Evolutionary conservation across 2,329 filamentous ascomycete genomes (phyloP).

Genomic region (Fusarium subglutinans): DNA sequence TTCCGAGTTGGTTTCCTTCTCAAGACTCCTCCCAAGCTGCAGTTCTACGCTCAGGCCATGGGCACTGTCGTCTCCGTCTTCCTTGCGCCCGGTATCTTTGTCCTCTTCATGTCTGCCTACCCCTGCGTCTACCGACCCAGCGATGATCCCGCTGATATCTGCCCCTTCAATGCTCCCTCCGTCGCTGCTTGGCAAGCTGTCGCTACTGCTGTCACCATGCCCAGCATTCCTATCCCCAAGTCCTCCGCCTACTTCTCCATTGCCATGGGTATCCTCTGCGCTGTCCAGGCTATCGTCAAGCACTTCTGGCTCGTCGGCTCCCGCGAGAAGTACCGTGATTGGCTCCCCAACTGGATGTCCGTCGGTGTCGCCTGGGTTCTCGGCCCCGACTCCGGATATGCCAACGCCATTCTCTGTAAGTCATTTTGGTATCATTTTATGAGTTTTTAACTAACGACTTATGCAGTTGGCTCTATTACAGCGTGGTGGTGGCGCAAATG

Average conservation of each 20-base stretch:
- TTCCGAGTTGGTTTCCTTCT: constrained; percentile 76
- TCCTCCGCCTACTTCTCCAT: constrained; percentile 66
- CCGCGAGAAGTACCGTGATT: constrained; percentile 64
- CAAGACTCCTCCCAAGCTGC: constrained; percentile 69
- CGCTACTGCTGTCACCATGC: constrained; percentile 67
- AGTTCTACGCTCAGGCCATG: constrained; percentile 72
- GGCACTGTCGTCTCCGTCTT: constrained; percentile 72
- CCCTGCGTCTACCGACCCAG: constrained; percentile 69
- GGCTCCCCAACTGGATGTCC: constrained; percentile 71
- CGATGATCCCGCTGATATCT: constrained; percentile 50
- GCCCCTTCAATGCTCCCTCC: constrained; percentile 69
- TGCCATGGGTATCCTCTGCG: constrained; percentile 61
- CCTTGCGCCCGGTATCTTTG: constrained; percentile 72
- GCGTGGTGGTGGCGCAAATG: constrained; percentile 65
- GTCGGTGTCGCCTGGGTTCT: constrained; percentile 68
- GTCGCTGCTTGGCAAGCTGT: constrained; percentile 74
- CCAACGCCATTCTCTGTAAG: constrained; percentile 61
- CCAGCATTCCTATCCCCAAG: constrained; percentile 63
- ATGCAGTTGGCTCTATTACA: constrained; percentile 57
- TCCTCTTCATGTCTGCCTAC: constrained; percentile 74
- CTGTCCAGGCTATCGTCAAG: constrained; percentile 61
- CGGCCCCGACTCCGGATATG: constrained; percentile 61
- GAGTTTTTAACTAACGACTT: background rate
- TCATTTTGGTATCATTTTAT: background rate
- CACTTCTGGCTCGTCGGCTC: constrained; percentile 63